Base-by-base conservation (phyloP, 202 grass and related monocot genomes). In the Dendrocalamus latiflorus region DNA sequence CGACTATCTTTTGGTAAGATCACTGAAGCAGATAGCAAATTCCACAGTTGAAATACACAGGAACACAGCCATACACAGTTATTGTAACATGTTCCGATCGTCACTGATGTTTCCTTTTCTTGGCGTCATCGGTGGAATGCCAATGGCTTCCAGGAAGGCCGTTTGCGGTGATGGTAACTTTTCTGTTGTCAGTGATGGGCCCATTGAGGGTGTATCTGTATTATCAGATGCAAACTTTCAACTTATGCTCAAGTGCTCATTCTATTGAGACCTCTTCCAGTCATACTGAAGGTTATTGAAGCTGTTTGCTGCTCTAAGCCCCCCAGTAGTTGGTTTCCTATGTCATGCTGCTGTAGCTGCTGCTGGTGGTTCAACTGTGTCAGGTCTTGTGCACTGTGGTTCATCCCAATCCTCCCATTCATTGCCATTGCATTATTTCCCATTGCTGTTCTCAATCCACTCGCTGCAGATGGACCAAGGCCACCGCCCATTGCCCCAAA, bases 251-350 rank as follows among this genome's bases (percentile, higher is more conserved):
- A n/a, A n/a, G 33, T 65, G 78, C 41, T 77, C 69, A 81, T 85
- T 91, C 87, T 90, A 91, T 56, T 86, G 91, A 72, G 70, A 86
- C 12, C 71, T 59, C 59, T 86, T 91, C 91, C 87, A 97, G 77
- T 93, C 89, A 75, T 93, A 93, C 15, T 77, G 81, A 33, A 97
- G 65, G 75, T 86, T 93, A 84, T 90, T 93, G 83, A 97, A 93
- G 74, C 72, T 88, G 74, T 93, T 93, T 56, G 82, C 91, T 61
- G 89, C 55, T 84, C 91, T 85, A 75, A 97, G 84, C 88, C 86
- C 30, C 84, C 82, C 72, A 91, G 72, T 49, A 88, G 74, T 33
- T 87, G 89, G 76, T 77, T 91, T 78, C 91, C 89, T 65, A 97
- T 90, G 77, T 97, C 91, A 24, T 84, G 83, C 79, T 91, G 91